Percentiles rank a stretch among this genome's conserved stretches.
These are phyloP conservation scores for Citrus australasica DNA, from an alignment of 345 rosid species.

Conservation along the genomic window DNA sequence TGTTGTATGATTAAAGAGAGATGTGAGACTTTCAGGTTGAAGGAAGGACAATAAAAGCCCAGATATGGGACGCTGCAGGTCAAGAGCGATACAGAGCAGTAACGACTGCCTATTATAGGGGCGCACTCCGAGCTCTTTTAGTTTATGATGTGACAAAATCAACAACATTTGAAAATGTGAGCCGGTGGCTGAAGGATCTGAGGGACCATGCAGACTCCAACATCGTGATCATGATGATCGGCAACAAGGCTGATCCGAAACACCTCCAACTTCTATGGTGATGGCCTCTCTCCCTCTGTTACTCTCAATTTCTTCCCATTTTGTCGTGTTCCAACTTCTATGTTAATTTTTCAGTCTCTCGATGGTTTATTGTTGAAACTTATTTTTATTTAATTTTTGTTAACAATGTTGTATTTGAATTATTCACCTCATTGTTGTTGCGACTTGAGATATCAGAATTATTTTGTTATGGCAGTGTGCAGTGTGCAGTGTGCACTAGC, in stretches of 20 bases:
- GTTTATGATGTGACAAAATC: constrained; percentile 92
- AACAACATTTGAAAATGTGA: constrained; percentile 77
- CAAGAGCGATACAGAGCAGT: constrained; percentile 94
- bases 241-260: constrained; percentile 80
- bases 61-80: constrained; percentile 99
- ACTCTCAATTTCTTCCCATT: too few species aligned
- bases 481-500: too few species aligned
- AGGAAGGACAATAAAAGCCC: constrained; percentile 92
- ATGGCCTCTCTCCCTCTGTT: too few species aligned
- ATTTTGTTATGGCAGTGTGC: not conserved
- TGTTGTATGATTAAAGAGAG: not conserved
- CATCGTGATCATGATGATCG: constrained; percentile 83
- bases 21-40: constrained; percentile 44
- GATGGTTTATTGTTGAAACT: not conserved
- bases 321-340: too few species aligned
- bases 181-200: constrained; percentile 91
- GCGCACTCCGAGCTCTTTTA: constrained; percentile 91
- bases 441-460: not conserved
- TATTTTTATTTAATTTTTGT: not conserved
- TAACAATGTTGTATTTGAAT: not conserved
- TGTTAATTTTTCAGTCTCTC: not conserved
- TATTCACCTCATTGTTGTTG: not conserved
- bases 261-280: constrained; percentile 35
- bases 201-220: constrained; percentile 95
- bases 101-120: constrained; percentile 84